Base-by-base conservation (phyloP, 345 rosid genomes). In the Jatropha curcas region DNA sequence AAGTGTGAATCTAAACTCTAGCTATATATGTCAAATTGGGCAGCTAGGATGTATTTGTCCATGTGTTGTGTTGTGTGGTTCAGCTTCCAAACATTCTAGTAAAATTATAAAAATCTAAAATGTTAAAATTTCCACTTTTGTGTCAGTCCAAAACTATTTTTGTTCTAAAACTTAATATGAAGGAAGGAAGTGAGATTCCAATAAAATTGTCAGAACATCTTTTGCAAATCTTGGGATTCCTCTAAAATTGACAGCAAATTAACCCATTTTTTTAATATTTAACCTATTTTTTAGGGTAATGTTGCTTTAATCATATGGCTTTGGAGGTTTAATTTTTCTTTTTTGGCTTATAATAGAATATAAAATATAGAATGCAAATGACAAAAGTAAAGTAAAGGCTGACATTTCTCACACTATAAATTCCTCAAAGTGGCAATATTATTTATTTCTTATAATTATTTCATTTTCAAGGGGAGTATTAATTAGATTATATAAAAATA, bases 151-250 rank as follows among this genome's bases (percentile, higher is more conserved):
- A 71, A 68, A 43, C 65, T 12, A 46, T 46, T n/a, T 50, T 37
- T 39, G 57, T 61, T 46, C 71, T 51, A 28, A 39, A 37, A 51
- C 9, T 31, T 7, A 22, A 4, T n/a, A n/a, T n/a, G n/a, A n/a
- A n/a, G n/a, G n/a, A n/a, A 31, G 51, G 28, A 59, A 76, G 70
- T 72, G 19, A 76, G 76, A 75, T 67, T 70, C 67, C 73, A 62
- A 28, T 41, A 51, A 67, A 73, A 70, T 60, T 65, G 88, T 76
- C 77, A 79, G 85, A 51, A 81, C 79, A 81, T 83, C 82, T 11
- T 69, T 45, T 39, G 35, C 76, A 79, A 76, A 84, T 82, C 83
- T 72, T 60, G 83, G 81, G 82, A 77, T 78, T 79, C 82, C 61
- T 60, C 43, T 75, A n/a, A 56, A 70, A 68, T 76, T 67, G 75